Evolutionary conservation across 192 early-diverging fungal genomes (phyloP).

Genomic region (Rhizoclosmatium sp.): DNA sequence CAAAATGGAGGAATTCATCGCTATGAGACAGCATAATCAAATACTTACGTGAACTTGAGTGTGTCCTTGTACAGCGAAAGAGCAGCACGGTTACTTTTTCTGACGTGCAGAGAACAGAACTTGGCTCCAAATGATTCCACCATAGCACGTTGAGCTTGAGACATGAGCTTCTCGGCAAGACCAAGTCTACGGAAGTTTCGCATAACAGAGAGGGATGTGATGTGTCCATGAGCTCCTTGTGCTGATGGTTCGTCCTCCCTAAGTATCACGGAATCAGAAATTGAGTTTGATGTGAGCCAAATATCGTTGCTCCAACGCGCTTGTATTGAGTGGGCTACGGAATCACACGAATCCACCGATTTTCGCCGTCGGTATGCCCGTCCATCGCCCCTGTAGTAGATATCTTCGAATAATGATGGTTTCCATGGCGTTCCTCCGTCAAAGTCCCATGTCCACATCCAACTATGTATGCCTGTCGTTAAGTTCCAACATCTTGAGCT

Average conservation of each 20-base stretch:
- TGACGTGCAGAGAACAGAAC: conserved; percentile 92
- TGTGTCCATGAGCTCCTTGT: conserved; percentile 90
- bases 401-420: no score
- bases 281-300: conserved; percentile 21
- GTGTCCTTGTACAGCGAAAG: conserved; percentile 92
- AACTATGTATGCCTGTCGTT: no score
- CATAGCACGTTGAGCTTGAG: conserved; percentile 88
- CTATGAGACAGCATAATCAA: no score
- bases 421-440: no score
- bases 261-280: neutral
- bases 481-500: no score
- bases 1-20: no score
- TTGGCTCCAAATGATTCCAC: conserved; percentile 85
- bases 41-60: conserved; percentile 79
- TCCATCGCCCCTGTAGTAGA: no score
- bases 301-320: no score
- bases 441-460: no score
- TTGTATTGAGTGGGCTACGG: no score
- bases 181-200: conserved; percentile 94
- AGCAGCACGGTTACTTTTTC: conserved; percentile 94
- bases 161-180: conserved; percentile 97
- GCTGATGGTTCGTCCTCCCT: conserved; percentile 82
- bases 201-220: conserved; percentile 97
- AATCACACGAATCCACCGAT: no score
- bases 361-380: no score